Conservation (phyloP, 1,139 yeast species). For the Pichia kudriavzevii region DNA sequence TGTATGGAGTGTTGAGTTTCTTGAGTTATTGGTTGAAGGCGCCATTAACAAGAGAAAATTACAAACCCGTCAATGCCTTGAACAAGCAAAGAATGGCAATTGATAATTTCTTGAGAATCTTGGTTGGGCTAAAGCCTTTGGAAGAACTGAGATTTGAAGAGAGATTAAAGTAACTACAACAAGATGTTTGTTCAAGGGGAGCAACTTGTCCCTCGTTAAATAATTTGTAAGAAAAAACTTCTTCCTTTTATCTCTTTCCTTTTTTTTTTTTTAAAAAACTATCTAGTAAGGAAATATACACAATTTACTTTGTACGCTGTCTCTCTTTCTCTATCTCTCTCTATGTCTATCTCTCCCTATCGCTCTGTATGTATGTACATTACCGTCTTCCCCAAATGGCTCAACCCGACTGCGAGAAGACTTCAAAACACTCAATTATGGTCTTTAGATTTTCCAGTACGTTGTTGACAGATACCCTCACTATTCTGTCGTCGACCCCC, state of each 20-base stretch:
- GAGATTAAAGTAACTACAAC: conserved; percentile 48
- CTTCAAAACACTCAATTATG: conserved; percentile 60
- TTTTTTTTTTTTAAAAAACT: no score
- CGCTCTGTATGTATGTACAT: no score
- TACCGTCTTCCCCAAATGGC: no score
- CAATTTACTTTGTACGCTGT: no score
- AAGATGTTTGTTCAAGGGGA: not conserved
- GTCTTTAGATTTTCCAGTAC: conserved; percentile 59
- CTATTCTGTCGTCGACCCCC: conserved; percentile 55
- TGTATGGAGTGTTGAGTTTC: conserved; percentile 82
- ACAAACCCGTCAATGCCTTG: conserved; percentile 84
- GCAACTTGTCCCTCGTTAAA: no score
- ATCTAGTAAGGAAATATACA: no score
- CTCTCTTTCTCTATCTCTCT: no score
- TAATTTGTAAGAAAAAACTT: no score
- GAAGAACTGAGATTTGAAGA: conserved; percentile 94
- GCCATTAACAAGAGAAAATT: conserved; percentile 87
- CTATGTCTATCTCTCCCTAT: no score
- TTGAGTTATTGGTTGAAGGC: conserved; percentile 96
- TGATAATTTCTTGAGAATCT: conserved; percentile 82
- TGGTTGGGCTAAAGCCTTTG: conserved; percentile 83
- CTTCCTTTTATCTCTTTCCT: no score
- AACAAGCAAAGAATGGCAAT: conserved; percentile 91
- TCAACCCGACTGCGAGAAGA: no score
- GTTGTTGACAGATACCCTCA: conserved; percentile 65